Evolutionary conservation across 768 basidiomycete genomes (phyloP).

Genomic region (Mycena leptocephala): DNA sequence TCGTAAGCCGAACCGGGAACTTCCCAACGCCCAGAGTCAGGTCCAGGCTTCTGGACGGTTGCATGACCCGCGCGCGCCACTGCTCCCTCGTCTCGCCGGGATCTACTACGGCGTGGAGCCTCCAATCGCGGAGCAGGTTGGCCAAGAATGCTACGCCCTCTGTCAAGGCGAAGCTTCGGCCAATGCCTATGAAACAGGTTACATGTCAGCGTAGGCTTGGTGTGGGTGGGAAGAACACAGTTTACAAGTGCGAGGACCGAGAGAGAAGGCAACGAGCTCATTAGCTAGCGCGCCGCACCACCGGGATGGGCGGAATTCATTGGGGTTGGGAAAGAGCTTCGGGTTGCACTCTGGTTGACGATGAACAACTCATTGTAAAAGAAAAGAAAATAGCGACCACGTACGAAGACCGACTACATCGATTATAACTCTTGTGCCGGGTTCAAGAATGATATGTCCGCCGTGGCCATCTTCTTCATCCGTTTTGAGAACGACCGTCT

Average conservation of each 20-base stretch:
- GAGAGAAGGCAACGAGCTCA: neutral
- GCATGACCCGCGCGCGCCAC: conserved; percentile 10
- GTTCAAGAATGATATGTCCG: neutral
- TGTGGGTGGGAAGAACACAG: neutral
- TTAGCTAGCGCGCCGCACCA: neutral
- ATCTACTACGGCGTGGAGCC: neutral
- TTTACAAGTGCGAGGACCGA: neutral
- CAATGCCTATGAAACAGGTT: neutral
- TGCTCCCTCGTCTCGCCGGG: neutral
- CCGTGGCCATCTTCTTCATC: conserved; percentile 17
- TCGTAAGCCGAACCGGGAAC: neutral
- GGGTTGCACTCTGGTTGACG: conserved; percentile 2
- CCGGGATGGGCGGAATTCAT: neutral
- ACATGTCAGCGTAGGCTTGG: neutral
- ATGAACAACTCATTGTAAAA: neutral
- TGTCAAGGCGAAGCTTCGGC: neutral
- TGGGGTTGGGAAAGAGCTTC: neutral
- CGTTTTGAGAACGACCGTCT: neutral
- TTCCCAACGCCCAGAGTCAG: conserved; percentile 10
- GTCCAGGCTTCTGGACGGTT: too few species aligned
- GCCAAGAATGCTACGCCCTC: neutral
- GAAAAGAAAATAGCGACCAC: neutral
- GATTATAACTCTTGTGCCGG: neutral
- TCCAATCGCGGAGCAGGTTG: neutral
- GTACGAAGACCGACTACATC: conserved; percentile 6